phyloP scores from a whole-genome alignment of 345 rosid genomes.

The Aquilaria yunnanensis region DNA sequence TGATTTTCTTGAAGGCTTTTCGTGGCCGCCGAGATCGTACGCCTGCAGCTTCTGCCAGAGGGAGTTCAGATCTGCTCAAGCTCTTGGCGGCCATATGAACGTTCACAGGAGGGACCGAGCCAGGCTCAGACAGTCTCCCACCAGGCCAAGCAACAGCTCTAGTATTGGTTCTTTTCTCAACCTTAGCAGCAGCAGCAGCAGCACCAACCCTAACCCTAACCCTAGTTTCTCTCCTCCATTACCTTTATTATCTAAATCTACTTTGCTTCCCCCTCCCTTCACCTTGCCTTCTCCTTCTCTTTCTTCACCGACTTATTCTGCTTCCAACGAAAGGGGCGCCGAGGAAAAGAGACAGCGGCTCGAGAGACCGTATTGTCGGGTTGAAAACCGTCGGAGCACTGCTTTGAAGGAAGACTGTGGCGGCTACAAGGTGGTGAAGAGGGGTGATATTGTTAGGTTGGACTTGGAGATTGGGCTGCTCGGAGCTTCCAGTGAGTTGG shows the following conservation, averaged over 20 bases:
- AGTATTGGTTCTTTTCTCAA: slow-evolving; percentile 31
- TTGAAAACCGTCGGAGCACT: slow-evolving; percentile 5
- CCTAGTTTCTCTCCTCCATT: slow-evolving; percentile 45
- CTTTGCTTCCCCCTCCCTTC: slow-evolving; percentile 32
- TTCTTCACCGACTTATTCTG: slow-evolving; percentile 24
- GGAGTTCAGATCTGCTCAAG: slow-evolving; percentile 94
- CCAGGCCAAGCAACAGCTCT: slow-evolving; percentile 20
- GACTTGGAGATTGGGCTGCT: slow-evolving; percentile 65
- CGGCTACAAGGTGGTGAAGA: slow-evolving; percentile 30
- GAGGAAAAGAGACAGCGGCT: slow-evolving; percentile 20
- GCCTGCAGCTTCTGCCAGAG: slow-evolving; percentile 92
- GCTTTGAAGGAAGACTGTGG: slow-evolving; percentile 22
- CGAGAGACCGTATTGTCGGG: slow-evolving; percentile 11
- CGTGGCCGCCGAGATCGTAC: slow-evolving; percentile 98
- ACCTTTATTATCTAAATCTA: slow-evolving; percentile 17
- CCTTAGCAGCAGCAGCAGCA: slow-evolving; percentile 26
- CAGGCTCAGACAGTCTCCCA: slow-evolving; percentile 68
- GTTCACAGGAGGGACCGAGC: slow-evolving; percentile 95
- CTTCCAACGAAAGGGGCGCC: not conserved
- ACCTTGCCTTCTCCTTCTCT: slow-evolving; percentile 37
- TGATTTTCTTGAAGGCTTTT: slow-evolving; percentile 54
- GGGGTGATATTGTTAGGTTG: slow-evolving; percentile 49
- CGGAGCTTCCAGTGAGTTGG: slow-evolving; percentile 30
- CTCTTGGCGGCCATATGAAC: slow-evolving; percentile 98
- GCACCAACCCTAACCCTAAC: slow-evolving; percentile 53